A percentile compares a stretch with the other conserved stretches of the same genome.
Evolutionary conservation across 495 filamentous ascomycete species (phyloP).

Genomic region (Chlorociboria aeruginascens): DNA sequence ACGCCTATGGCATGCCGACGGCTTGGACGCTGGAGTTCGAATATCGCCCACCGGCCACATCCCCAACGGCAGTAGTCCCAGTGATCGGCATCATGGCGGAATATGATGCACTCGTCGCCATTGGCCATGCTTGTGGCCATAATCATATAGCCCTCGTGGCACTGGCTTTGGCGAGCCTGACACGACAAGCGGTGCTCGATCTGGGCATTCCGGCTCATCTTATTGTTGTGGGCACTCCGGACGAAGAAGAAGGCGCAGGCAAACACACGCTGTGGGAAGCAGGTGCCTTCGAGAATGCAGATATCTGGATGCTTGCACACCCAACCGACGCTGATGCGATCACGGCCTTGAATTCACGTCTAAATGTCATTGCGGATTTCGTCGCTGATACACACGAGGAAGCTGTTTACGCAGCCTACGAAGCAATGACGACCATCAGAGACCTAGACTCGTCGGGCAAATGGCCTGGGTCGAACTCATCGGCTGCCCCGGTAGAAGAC

Average conservation of each 20-base stretch:
- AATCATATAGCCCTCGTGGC: background rate
- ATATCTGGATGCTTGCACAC: background rate
- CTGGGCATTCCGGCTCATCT: background rate
- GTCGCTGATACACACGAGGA: background rate
- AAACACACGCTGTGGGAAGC: background rate
- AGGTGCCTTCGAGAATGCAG: background rate
- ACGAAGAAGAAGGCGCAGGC: background rate
- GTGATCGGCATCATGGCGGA: background rate
- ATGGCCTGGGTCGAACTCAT: background rate
- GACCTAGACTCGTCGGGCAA: background rate
- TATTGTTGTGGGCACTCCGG: background rate
- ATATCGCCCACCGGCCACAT: background rate
- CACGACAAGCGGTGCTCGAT: background rate
- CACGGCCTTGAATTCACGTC: background rate
- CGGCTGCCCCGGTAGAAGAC: background rate
- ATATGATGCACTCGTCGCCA: background rate
- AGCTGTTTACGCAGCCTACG: background rate
- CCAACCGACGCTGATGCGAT: background rate
- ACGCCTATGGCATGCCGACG: background rate
- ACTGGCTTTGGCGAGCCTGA: background rate
- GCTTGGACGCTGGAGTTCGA: background rate
- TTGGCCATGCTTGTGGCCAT: background rate
- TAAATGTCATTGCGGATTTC: background rate
- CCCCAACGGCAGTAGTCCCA: background rate
- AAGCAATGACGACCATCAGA: background rate